Conservation (phyloP, 2,329 filamentous ascomycete genomes). For the Rachicladosporium sp. region DNA sequence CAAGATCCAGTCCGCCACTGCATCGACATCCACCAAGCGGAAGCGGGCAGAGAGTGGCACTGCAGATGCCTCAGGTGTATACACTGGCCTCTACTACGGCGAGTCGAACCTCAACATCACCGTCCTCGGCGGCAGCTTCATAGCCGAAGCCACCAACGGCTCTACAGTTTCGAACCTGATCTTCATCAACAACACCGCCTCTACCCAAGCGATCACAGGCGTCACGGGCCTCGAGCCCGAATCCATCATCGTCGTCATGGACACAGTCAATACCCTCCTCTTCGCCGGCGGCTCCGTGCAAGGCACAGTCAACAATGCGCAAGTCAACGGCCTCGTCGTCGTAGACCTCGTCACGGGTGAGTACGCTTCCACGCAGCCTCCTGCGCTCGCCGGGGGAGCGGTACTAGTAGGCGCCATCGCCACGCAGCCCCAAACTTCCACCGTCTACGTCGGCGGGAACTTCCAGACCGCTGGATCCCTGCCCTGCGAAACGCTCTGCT, state of each 20-base stretch:
- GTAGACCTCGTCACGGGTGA: constrained; percentile 60
- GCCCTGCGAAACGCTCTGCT: constrained; percentile 69
- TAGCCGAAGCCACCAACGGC: constrained; percentile 54
- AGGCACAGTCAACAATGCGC: constrained; percentile 51
- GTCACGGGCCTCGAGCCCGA: constrained; percentile 60
- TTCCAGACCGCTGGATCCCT: constrained; percentile 77
- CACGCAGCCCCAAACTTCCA: constrained; percentile 53
- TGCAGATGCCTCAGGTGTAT: constrained; percentile 51
- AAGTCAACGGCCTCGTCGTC: constrained; percentile 61
- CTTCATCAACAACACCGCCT: constrained; percentile 65
- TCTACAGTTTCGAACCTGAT: constrained; percentile 66
- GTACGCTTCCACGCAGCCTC: constrained; percentile 57
- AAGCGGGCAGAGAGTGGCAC: constrained; percentile 31
- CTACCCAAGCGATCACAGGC: constrained; percentile 29
- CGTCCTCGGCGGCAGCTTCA: constrained; percentile 78
- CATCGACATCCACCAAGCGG: constrained; percentile 14
- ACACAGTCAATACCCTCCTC: constrained; percentile 52
- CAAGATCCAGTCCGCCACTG: constrained; percentile 31
- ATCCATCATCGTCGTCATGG: constrained; percentile 65
- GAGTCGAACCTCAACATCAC: constrained; percentile 64
- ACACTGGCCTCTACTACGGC: constrained; percentile 66
- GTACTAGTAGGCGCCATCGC: constrained; percentile 67
- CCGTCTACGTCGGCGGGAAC: constrained; percentile 75
- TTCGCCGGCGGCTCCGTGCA: constrained; percentile 74
- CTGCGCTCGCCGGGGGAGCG: constrained; percentile 56